Conservation (phyloP, 768 basidiomycete genomes). For the Leucocoprinus birnbaumii region DNA sequence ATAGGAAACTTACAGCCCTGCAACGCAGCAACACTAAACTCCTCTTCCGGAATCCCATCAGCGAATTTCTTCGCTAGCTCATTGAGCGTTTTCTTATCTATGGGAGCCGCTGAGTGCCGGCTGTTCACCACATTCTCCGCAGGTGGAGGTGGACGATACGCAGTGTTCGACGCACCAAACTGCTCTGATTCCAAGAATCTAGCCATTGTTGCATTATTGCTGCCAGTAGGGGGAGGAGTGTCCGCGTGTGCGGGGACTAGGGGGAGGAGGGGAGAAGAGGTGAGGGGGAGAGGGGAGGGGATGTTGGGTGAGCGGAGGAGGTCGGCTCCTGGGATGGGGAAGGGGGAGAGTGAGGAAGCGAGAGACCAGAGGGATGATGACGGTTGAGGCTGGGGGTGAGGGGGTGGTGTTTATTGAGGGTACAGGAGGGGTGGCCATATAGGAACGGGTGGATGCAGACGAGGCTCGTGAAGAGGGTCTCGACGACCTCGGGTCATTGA, state of each 20-base stretch:
- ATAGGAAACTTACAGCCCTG: constrained; percentile 75
- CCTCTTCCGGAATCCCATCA: constrained; percentile 77
- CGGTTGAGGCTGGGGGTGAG: constrained; percentile 23
- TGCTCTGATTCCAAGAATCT: constrained; percentile 19
- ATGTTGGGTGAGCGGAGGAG: constrained; percentile 6
- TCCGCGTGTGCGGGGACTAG: not conserved
- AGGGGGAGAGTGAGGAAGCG: constrained; percentile 33
- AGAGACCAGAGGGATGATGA: constrained; percentile 36
- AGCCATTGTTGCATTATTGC: constrained; percentile 1
- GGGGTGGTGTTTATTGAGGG: not conserved
- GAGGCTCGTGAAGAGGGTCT: not conserved
- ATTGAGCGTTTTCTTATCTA: constrained; percentile 62
- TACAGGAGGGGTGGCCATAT: not conserved
- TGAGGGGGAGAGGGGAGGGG: constrained; percentile 12
- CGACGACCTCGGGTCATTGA: constrained; percentile 7
- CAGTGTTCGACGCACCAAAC: constrained; percentile 56
- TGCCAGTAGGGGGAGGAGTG: not conserved
- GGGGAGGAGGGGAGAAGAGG: not conserved
- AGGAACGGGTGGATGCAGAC: not conserved
- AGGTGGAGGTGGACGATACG: constrained; percentile 63
- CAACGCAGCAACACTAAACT: constrained; percentile 86
- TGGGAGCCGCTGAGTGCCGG: constrained; percentile 62
- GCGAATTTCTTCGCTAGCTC: constrained; percentile 77
- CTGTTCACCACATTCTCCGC: constrained; percentile 56
- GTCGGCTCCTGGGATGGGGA: not conserved